Evolutionary conservation across 2,329 filamentous ascomycete genomes (phyloP).

Genomic region (Aspergillus cejpii): DNA sequence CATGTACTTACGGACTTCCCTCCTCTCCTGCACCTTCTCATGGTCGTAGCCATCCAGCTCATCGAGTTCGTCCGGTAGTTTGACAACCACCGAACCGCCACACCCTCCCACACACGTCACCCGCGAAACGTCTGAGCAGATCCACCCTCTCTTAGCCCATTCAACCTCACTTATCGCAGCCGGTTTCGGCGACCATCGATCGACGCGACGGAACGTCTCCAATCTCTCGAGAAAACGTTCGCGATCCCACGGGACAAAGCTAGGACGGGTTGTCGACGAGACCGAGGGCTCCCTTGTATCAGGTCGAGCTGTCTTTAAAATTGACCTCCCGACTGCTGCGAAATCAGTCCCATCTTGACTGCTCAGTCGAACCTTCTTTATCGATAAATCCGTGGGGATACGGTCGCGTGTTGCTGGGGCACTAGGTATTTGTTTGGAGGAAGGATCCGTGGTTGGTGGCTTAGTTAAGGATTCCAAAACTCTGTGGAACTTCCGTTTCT

Average conservation of each 20-base stretch:
- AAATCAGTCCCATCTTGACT: constrained; percentile 18
- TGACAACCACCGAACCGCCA: constrained; percentile 74
- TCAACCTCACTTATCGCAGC: constrained; percentile 78
- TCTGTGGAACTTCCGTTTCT: constrained; percentile 45
- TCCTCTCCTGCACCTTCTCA: constrained; percentile 38
- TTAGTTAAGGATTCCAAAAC: constrained; percentile 42
- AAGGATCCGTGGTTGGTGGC: constrained; percentile 19
- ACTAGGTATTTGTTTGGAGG: constrained; percentile 16
- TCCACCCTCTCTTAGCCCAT: constrained; percentile 92
- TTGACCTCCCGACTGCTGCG: constrained; percentile 20
- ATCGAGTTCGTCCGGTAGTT: constrained; percentile 61
- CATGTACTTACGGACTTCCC: constrained; percentile 38
- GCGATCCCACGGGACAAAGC: constrained; percentile 81
- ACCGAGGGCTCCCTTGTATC: constrained; percentile 25
- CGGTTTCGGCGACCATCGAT: constrained; percentile 89
- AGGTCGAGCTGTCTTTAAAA: constrained; percentile 25
- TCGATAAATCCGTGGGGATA: constrained; percentile 23
- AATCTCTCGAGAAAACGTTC: constrained; percentile 72
- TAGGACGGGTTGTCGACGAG: constrained; percentile 46
- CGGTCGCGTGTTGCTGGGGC: constrained; percentile 21
- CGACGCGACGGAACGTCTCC: constrained; percentile 83
- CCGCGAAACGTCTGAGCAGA: constrained; percentile 73
- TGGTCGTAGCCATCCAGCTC: constrained; percentile 43
- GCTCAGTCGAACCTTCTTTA: constrained; percentile 33
- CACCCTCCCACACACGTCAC: constrained; percentile 78